Conservation (phyloP, 352 stramenopile species). For the Blastocystis sp. region DNA sequence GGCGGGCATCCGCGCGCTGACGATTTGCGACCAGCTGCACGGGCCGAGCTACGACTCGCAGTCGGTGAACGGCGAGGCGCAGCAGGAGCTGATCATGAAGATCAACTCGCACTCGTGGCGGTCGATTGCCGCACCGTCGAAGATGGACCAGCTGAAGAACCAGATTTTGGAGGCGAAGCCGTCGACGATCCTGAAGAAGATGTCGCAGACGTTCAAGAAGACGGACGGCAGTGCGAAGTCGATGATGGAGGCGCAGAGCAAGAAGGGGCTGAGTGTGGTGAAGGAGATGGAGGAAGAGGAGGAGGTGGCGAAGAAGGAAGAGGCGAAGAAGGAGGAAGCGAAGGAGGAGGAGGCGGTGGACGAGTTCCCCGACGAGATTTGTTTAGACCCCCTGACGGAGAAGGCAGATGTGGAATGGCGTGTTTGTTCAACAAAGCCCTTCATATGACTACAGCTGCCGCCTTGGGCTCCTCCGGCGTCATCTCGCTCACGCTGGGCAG, state of each 20-base stretch:
- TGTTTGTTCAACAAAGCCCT: not conserved
- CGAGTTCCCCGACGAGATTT: not conserved
- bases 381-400: not conserved
- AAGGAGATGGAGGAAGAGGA: not conserved
- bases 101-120: constrained; percentile 20
- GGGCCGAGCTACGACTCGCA: constrained; percentile 28
- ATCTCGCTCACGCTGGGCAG: no score
- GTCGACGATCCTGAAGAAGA: not conserved
- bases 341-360: not conserved
- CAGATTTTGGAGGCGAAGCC: not conserved
- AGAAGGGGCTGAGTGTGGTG: constrained; percentile 17
- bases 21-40: constrained; percentile 19
- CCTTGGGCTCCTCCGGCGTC: no score
- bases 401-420: not conserved
- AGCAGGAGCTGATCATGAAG: constrained; percentile 3
- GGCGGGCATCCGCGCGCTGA: constrained; percentile 8
- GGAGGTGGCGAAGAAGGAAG: not conserved
- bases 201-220: constrained; percentile 21
- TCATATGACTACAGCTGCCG: not conserved
- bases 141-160: constrained; percentile 21
- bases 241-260: not conserved
- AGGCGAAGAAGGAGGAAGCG: constrained; percentile 2
- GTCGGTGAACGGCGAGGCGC: constrained; percentile 28
- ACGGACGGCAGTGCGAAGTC: not conserved
- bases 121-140: not conserved